Percentiles rank a stretch among this genome's conserved stretches.
Evolutionary conservation across 371 early-diverging fungal genomes (phyloP).

Genomic region (Haplosporangium sp.): DNA sequence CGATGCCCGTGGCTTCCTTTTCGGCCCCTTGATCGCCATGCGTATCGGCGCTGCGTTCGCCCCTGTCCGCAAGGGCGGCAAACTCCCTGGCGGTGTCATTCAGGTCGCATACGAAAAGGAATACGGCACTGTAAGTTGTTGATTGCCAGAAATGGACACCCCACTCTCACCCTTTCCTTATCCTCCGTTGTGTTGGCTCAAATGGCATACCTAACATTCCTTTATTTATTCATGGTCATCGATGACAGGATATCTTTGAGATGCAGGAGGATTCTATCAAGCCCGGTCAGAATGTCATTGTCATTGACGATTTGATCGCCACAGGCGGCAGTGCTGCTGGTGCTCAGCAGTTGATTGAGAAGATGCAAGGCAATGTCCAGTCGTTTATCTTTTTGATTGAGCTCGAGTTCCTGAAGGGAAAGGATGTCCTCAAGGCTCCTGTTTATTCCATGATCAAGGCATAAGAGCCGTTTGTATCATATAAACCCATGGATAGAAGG

Average conservation of each 20-base stretch:
- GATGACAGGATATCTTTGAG: conserved; percentile 86
- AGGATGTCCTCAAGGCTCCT: conserved; percentile 81
- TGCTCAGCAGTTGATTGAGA: conserved; percentile 78
- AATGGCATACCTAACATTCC: not conserved
- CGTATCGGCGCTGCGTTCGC: conserved; percentile 92
- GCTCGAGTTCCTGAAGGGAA: conserved; percentile 86
- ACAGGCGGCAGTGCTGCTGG: conserved; percentile 76
- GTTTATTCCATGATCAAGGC: conserved; percentile 88
- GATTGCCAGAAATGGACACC: no score
- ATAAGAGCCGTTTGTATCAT: conserved; percentile 36
- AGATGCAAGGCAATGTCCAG: conserved; percentile 80
- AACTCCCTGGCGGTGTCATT: conserved; percentile 88
- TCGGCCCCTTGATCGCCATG: conserved; percentile 90
- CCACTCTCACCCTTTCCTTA: not conserved
- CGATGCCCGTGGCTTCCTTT: conserved; percentile 93
- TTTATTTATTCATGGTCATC: not conserved
- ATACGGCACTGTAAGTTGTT: conserved; percentile 84
- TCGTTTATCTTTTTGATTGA: conserved; percentile 94
- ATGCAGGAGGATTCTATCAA: conserved; percentile 87
- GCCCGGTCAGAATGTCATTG: conserved; percentile 85
- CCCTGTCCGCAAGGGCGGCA: conserved; percentile 96
- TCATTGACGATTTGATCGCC: conserved; percentile 96
- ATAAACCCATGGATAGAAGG: not conserved
- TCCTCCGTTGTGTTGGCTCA: not conserved
- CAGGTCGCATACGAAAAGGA: conserved; percentile 90